phyloP scores from a whole-genome alignment of 2,329 filamentous ascomycete genomes.

The Aciculosporium take region DNA sequence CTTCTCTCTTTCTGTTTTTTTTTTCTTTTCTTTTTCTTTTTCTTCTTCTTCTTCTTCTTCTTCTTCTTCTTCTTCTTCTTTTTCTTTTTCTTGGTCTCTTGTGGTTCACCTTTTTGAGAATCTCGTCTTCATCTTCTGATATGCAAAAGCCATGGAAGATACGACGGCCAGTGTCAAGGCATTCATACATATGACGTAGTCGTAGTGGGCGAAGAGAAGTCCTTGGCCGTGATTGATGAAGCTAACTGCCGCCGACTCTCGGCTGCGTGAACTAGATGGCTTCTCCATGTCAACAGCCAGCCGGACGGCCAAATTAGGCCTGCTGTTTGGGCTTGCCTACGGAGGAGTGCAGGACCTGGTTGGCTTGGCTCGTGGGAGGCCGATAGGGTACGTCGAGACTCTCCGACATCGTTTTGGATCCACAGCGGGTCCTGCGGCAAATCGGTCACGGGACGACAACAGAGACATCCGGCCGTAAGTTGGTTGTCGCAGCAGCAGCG shows the following conservation, averaged over 20 bases:
- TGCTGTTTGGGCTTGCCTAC: conserved; percentile 66
- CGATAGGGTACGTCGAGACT: conserved; percentile 61
- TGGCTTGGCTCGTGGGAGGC: conserved; percentile 53
- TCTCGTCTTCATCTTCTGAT: too few species aligned
- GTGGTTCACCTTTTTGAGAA: too few species aligned
- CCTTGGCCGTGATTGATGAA: conserved; percentile 1
- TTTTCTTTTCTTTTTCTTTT: too few species aligned
- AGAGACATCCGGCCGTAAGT: neutral
- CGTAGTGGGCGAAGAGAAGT: neutral
- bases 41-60: too few species aligned
- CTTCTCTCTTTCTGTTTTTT: neutral
- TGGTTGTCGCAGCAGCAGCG: conserved; percentile 2
- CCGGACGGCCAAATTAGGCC: conserved; percentile 64
- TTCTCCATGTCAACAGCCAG: conserved; percentile 66
- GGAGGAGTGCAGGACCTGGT: conserved; percentile 69
- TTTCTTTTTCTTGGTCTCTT: too few species aligned
- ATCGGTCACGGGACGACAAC: conserved; percentile 7
- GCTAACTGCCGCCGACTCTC: conserved; percentile 17
- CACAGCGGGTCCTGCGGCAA: conserved; percentile 8
- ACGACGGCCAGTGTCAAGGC: conserved; percentile 6
- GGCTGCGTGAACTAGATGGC: conserved; percentile 41
- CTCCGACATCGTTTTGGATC: conserved; percentile 30
- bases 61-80: too few species aligned
- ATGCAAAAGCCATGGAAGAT: neutral
- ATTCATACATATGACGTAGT: too few species aligned